Evolutionary conservation across 257 asterid genomes (phyloP).

Genomic region (Linaria vulgaris): DNA sequence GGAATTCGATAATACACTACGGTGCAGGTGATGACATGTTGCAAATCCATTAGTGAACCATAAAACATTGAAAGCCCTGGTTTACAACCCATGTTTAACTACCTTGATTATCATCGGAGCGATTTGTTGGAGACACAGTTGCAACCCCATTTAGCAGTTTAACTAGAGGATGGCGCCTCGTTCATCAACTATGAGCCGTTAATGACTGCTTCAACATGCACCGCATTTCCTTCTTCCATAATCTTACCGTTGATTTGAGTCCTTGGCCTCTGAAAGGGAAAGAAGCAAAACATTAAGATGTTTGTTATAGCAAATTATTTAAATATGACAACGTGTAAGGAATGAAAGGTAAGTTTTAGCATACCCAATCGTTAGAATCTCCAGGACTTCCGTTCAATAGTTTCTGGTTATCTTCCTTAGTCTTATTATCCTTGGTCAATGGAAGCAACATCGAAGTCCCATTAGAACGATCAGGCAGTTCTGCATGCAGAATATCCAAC

Average conservation of each 20-base stretch:
- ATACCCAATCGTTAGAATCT: constrained; percentile 58
- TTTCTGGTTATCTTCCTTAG: constrained; percentile 64
- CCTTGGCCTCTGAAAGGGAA: constrained; percentile 48
- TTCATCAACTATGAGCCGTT: constrained; percentile 32
- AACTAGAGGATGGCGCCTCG: not conserved
- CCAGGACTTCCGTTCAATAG: constrained; percentile 47
- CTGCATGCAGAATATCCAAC: constrained; percentile 36
- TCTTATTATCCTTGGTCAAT: constrained; percentile 54
- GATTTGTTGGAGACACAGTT: not conserved
- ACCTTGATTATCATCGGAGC: not conserved
- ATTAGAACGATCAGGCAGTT: constrained; percentile 70
- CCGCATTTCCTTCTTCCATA: constrained; percentile 42
- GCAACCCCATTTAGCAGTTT: constrained; percentile 18
- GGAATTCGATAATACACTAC: constrained; percentile 29
- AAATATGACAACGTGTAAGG: too few relatives aligned
- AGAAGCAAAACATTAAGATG: not conserved
- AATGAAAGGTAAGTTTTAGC: not conserved
- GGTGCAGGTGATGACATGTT: constrained; percentile 20
- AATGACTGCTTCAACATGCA: constrained; percentile 39
- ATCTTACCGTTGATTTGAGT: constrained; percentile 50
- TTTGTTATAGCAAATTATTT: not conserved
- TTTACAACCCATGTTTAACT: constrained; percentile 19
- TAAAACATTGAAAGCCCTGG: constrained; percentile 28
- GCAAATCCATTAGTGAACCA: constrained; percentile 11
- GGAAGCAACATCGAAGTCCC: constrained; percentile 56